These are phyloP conservation scores for Austropuccinia psidii DNA, from an alignment of 1,284 basidiomycete species.

Conservation along the genomic window DNA sequence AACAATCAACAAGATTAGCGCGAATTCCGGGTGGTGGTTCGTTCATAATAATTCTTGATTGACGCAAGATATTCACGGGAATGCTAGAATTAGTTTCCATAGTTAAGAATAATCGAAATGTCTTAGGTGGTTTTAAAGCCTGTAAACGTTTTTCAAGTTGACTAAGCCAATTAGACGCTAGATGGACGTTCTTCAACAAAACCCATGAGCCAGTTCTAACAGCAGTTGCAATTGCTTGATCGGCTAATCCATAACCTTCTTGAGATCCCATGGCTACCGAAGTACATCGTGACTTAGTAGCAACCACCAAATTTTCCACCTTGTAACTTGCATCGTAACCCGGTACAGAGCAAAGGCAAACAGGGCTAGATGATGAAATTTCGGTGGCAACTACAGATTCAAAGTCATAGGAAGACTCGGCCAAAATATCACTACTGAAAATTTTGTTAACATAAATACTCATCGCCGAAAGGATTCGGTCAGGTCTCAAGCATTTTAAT, in stretches of 20 bases:
- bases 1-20: conserved; percentile 82
- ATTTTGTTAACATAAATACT: conserved; percentile 64
- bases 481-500: conserved; percentile 81
- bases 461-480: conserved; percentile 74
- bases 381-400: conserved; percentile 67
- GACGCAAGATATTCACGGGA: conserved; percentile 87
- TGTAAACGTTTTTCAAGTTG: conserved; percentile 95
- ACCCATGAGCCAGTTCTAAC: conserved; percentile 89
- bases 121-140: conserved; percentile 68
- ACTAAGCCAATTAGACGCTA: conserved; percentile 86
- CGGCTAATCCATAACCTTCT: conserved; percentile 87
- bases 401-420: conserved; percentile 65
- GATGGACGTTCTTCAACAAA: conserved; percentile 77
- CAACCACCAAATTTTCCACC: conserved; percentile 77
- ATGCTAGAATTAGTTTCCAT: conserved; percentile 91
- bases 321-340: conserved; percentile 96
- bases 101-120: conserved; percentile 90
- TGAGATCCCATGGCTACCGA: conserved; percentile 97
- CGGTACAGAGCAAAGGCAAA: conserved; percentile 83
- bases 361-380: conserved; percentile 67
- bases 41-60: conserved; percentile 92
- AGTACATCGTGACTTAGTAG: conserved; percentile 58
- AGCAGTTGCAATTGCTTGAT: conserved; percentile 83
- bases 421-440: conserved; percentile 71
- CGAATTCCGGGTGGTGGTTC: conserved; percentile 92